Conservation (phyloP, 306 rosid species). For the Glycine tomentella region DNA sequence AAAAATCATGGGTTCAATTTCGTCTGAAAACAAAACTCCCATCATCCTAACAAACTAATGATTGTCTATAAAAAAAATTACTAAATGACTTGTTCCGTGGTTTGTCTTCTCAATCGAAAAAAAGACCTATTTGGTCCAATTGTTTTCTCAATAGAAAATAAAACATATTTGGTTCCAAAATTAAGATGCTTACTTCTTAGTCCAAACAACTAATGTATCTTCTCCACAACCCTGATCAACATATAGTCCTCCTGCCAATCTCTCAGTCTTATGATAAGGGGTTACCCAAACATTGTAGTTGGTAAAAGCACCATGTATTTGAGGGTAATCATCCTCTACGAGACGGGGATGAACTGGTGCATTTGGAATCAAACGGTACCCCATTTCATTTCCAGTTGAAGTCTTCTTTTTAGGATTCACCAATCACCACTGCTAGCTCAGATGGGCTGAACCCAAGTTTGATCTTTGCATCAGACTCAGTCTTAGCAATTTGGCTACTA, state of each 20-base stretch:
- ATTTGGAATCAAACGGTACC: conserved; percentile 59
- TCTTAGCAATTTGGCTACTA: conserved; percentile 44
- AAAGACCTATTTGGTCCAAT: too few relatives aligned
- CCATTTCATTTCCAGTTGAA: conserved; percentile 52
- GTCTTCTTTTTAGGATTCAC: conserved; percentile 62
- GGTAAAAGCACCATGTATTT: conserved; percentile 65
- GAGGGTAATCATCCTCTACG: conserved; percentile 64
- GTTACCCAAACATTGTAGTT: too few relatives aligned
- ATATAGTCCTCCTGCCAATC: not conserved
- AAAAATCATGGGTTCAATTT: too few relatives aligned
- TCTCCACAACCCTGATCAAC: conserved; percentile 56
- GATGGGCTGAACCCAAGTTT: conserved; percentile 50
- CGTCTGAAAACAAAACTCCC: too few relatives aligned
- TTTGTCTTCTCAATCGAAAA: too few relatives aligned
- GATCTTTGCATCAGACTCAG: conserved; percentile 54
- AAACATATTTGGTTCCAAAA: too few relatives aligned
- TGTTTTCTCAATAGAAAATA: too few relatives aligned
- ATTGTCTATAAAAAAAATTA: too few relatives aligned
- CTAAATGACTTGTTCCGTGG: too few relatives aligned
- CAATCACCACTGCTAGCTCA: conserved; percentile 53
- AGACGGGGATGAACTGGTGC: conserved; percentile 47
- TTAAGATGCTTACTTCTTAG: not conserved
- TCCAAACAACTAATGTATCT: conserved; percentile 55
- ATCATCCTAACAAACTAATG: too few relatives aligned
- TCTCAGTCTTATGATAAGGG: too few relatives aligned